Percentiles rank a stretch among this genome's conserved stretches.
phyloP scores from a whole-genome alignment of 192 early-diverging fungal species.

The Gryganskiella cystojenkinii region DNA sequence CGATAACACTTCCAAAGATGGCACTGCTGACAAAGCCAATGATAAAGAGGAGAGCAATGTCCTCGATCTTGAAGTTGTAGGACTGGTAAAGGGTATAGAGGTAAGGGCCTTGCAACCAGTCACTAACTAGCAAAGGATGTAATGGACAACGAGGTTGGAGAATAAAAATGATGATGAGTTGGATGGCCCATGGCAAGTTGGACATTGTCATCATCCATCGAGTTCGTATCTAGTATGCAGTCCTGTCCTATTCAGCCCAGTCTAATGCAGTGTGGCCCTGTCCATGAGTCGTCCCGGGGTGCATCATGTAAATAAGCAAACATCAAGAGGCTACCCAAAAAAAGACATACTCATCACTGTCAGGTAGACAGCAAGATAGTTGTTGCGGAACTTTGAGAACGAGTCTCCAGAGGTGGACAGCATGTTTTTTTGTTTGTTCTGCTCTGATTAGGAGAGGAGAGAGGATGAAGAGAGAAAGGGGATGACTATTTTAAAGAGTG shows the following conservation, averaged over 20 bases:
- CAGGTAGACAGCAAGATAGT: constrained; percentile 54
- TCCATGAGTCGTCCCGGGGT: too few relatives aligned
- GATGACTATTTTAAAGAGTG: not conserved
- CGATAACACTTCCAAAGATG: constrained; percentile 76
- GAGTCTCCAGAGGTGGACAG: constrained; percentile 4
- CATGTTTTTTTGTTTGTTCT: too few relatives aligned
- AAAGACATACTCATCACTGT: constrained; percentile 58
- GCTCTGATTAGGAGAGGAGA: too few relatives aligned
- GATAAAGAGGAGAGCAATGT: constrained; percentile 77
- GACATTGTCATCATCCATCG: too few relatives aligned
- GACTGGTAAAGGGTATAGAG: constrained; percentile 72
- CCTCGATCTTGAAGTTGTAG: constrained; percentile 63
- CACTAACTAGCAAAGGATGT: constrained; percentile 36
- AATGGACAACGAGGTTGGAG: too few relatives aligned
- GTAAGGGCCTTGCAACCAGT: constrained; percentile 74
- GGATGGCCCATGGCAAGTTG: too few relatives aligned
- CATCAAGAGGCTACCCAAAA: too few relatives aligned
- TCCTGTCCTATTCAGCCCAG: too few relatives aligned
- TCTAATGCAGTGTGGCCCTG: too few relatives aligned
- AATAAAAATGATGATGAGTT: too few relatives aligned
- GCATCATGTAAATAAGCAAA: too few relatives aligned
- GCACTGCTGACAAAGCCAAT: constrained; percentile 78
- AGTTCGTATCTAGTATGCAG: too few relatives aligned
- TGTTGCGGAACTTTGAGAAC: constrained; percentile 44
- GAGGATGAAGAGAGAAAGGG: not conserved